Conservation (phyloP, 2,329 filamentous ascomycete genomes). For the Sarocladium oryzae region DNA sequence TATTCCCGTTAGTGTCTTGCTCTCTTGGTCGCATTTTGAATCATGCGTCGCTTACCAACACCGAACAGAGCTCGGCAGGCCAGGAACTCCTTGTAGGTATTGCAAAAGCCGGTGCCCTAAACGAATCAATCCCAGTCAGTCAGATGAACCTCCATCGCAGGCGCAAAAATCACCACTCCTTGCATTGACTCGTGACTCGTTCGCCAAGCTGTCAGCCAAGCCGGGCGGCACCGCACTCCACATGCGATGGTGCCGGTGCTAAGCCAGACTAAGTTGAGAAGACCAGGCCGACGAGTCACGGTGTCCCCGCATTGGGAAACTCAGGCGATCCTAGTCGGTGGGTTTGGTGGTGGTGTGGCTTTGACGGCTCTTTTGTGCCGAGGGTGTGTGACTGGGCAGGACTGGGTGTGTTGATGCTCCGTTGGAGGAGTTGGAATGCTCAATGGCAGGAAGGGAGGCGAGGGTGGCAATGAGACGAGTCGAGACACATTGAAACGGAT, state of each 20-base stretch:
- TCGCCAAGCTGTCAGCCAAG: constrained; percentile 12
- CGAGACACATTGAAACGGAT: background rate
- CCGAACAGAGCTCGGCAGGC: constrained; percentile 71
- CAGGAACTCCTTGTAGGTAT: constrained; percentile 65
- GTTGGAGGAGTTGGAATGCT: too few species aligned
- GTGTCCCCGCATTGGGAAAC: too few species aligned
- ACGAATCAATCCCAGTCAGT: background rate
- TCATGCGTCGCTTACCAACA: constrained; percentile 33
- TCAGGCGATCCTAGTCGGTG: too few species aligned
- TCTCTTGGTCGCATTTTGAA: too few species aligned
- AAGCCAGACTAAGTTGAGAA: too few species aligned
- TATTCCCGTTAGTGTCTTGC: background rate
- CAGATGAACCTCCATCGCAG: too few species aligned
- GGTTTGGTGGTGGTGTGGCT: too few species aligned
- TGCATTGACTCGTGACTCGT: background rate
- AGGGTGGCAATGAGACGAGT: too few species aligned
- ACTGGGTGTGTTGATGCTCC: too few species aligned
- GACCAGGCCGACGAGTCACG: too few species aligned
- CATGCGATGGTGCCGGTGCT: background rate
- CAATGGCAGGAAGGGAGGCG: background rate
- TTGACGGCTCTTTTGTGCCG: background rate
- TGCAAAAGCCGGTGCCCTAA: constrained; percentile 57
- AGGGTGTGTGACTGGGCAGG: too few species aligned
- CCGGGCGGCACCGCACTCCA: constrained; percentile 12
- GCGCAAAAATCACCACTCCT: too few species aligned